Evolutionary conservation across 139 green algal genomes (phyloP), one percentile per base, ranked within the genome.

Genomic region (Micractinium sp.): DNA sequence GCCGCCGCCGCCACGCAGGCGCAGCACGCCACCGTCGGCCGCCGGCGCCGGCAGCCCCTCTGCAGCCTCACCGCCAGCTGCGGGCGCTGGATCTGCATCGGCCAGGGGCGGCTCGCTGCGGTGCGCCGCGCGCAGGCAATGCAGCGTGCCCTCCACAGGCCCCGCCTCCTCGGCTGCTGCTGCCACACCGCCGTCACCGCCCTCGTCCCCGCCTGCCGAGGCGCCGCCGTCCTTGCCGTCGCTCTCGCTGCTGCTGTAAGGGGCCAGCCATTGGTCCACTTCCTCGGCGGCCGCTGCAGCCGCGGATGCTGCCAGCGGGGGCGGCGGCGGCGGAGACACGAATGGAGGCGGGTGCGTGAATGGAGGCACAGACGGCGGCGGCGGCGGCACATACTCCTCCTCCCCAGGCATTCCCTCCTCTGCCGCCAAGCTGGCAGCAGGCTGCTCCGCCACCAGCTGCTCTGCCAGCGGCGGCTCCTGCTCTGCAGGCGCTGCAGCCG

Each of bases 1-100:
- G 39, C 82, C 36, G 82, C 82, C 56, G 53, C 81, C 82, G 33
- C 82, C 63, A 27, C 69, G 83, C 83, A 86, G 81, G 60, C 81
- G 81, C 81, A 86, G 81, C 81, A 86, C 81, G 63, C 61, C 81
- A 61, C 61, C 81, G 60, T 77, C 61, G 19, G 75, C 75, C 15
- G n/a, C 35, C 20, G 75, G 36, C 16, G 75, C n/a, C 27, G 36
- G 75, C 36, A 29, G 61, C 33, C 5, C 53, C 20, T 36, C 81
- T 31, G 77, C 77, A 22, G 39, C 38, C 27, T 12, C 77, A 36
- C 38, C 38, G 7, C 5, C 39, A n/a, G 77, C 38, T 66, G 15
- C 38, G 35, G 38, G n/a, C 20, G 38, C 77, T 63, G 74, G 33
- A 1, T 71, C 53, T 33, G 81, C 81, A 20, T 86, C 81, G 1